Conservation (phyloP, 768 basidiomycete genomes). For the Brasilioporus rufonigricans region DNA sequence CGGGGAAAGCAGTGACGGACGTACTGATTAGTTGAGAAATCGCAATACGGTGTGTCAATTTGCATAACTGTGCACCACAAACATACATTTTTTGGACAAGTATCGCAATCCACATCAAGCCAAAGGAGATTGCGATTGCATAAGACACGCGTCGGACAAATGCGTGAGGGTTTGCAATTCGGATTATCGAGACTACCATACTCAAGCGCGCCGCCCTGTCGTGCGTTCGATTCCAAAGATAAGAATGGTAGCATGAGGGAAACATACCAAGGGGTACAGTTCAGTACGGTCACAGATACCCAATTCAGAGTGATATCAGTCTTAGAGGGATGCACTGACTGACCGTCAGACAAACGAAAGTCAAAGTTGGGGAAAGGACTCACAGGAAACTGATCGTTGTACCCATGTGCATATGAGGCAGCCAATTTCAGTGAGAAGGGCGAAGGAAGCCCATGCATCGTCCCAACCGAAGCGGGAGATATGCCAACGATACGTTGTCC, state of each 20-base stretch:
- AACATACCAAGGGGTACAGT: constrained; percentile 11
- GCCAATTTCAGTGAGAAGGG: constrained; percentile 13
- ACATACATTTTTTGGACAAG: constrained; percentile 4
- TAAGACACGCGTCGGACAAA: background rate
- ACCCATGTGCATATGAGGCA: constrained; percentile 7
- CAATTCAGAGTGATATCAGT: constrained; percentile 1
- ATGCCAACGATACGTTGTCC: constrained; percentile 10
- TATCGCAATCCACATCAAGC: constrained; percentile 12
- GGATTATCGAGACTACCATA: constrained; percentile 11
- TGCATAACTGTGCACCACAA: background rate
- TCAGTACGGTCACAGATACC: background rate
- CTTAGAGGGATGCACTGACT: background rate
- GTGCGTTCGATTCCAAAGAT: background rate
- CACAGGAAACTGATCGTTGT: constrained; percentile 6
- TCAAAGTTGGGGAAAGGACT: background rate
- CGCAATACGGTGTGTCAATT: background rate
- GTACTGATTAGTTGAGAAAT: constrained; percentile 14
- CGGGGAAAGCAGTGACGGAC: background rate
- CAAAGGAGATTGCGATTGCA: constrained; percentile 6
- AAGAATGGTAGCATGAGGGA: background rate
- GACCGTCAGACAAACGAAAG: background rate
- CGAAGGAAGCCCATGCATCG: constrained; percentile 14
- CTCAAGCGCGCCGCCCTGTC: constrained; percentile 18
- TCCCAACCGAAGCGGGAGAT: constrained; percentile 20
- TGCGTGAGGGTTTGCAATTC: constrained; percentile 4